Evolutionary conservation across 768 basidiomycete genomes (phyloP), one percentile per base, ranked within the genome.

Genomic region (Chlorophyllum brunneum): DNA sequence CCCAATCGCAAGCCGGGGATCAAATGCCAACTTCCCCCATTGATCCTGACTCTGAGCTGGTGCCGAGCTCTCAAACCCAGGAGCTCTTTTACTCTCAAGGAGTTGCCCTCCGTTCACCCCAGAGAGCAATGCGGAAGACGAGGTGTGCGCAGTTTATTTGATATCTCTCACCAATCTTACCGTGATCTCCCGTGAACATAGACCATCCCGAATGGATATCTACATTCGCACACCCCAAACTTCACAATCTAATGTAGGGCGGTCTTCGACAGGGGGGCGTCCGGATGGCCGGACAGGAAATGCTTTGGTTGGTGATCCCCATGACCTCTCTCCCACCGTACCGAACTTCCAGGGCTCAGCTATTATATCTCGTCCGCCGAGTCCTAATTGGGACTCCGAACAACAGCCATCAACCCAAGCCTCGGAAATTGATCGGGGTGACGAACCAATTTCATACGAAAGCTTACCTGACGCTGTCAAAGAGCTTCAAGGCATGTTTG

Each of bases 11-110:
- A 24, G 22, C 38, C 41, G 15, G 45, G 10, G 51, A 41, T 20
- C 38, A 44, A 27, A 42, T 11, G 22, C 51, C 48, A 33, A 27
- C 16, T 7, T 53, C 37, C 9, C 43, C 43, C 20, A 23, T 38
- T 38, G 27, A 30, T 18, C 36, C 36, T 22, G 51, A 33, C 11
- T 60, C 61, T 11, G 70, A 72, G 43, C 45, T 65, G 7, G 63
- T 78, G n/a, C 73, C 71, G 13, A 78, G 73, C 51, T 78, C 76
- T 27, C 77, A 78, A 54, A 73, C 67, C 51, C 71, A 75, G 43
- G 76, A 79, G 8, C 48, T 43, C 37, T 24, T 27, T 47, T 26
- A 30, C 15, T 36, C 27, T 9, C 47, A 45, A 33, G 16, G 34
- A n/a, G 11, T 29, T 56, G n/a, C 8, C 16, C 5, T 23, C 18